phyloP scores from a whole-genome alignment of 192 early-diverging fungal species.

The Mortierella alpina region DNA sequence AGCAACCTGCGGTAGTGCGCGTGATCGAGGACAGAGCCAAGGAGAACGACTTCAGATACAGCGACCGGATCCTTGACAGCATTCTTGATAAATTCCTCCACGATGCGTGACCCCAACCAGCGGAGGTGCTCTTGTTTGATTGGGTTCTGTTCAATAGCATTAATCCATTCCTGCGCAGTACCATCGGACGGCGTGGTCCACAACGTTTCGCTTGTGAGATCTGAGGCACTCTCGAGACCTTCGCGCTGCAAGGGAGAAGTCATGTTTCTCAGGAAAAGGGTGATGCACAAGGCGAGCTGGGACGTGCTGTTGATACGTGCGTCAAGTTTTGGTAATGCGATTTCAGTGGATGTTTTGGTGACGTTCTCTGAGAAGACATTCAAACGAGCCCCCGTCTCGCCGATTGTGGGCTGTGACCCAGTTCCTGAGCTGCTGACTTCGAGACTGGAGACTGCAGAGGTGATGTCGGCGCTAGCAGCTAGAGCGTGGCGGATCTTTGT shows the following conservation, averaged over 20 bases:
- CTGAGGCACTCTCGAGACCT: neutral
- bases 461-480: neutral
- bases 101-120: too few relatives aligned
- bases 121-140: neutral
- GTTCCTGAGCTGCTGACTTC: neutral
- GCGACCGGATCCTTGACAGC: too few relatives aligned
- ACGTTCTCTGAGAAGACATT: neutral
- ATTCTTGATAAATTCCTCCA: too few relatives aligned
- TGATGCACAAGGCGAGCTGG: neutral
- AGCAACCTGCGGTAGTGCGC: too few relatives aligned
- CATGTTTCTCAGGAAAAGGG: neutral
- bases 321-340: neutral
- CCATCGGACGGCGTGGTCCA: neutral
- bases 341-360: neutral
- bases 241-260: neutral
- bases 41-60: too few relatives aligned
- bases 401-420: neutral
- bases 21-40: too few relatives aligned
- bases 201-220: neutral
- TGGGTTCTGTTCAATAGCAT: constrained; percentile 1
- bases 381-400: neutral
- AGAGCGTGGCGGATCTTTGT: neutral
- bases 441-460: neutral
- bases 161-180: neutral
- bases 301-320: constrained; percentile 1